Percentiles rank a stretch among this genome's conserved stretches.
phyloP scores from a whole-genome alignment of 257 asterid genomes.

The Nicotiana undulata region DNA sequence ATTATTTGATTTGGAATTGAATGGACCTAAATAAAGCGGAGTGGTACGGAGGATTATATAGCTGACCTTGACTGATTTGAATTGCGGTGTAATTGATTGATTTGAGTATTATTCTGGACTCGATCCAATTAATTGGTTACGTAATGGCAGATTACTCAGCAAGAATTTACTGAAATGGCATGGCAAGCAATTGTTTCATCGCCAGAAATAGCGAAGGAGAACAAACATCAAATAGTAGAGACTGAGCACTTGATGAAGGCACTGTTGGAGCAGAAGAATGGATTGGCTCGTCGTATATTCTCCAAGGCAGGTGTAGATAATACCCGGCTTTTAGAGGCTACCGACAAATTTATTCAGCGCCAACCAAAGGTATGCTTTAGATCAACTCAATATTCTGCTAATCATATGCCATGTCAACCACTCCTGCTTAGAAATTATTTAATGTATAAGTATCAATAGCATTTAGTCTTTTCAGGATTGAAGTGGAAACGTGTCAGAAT shows the following conservation, averaged over 20 bases:
- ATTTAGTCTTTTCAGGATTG: neutral
- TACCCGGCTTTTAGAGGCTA: constrained; percentile 76
- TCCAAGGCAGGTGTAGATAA: constrained; percentile 81
- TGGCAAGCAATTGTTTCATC: constrained; percentile 92
- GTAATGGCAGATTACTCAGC: constrained; percentile 62
- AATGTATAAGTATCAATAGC: neutral
- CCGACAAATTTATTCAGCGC: constrained; percentile 78
- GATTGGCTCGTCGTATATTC: constrained; percentile 92
- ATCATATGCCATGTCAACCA: neutral
- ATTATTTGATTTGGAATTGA: neutral
- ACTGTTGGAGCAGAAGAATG: constrained; percentile 93
- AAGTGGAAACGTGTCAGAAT: neutral
- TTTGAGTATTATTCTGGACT: neutral
- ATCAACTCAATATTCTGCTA: neutral
- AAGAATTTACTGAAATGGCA: constrained; percentile 97
- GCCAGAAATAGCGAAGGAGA: constrained; percentile 89
- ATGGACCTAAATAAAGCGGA: neutral
- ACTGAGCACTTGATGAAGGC: constrained; percentile 99
- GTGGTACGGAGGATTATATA: neutral
- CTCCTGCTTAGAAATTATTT: neutral
- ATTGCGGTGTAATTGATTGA: neutral
- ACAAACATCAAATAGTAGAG: constrained; percentile 97
- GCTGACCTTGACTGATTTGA: neutral
- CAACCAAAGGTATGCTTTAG: constrained; percentile 80
- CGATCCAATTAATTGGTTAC: neutral